Base-by-base conservation (phyloP, 2,329 filamentous ascomycete species). In the Fonsecaea nubica region DNA sequence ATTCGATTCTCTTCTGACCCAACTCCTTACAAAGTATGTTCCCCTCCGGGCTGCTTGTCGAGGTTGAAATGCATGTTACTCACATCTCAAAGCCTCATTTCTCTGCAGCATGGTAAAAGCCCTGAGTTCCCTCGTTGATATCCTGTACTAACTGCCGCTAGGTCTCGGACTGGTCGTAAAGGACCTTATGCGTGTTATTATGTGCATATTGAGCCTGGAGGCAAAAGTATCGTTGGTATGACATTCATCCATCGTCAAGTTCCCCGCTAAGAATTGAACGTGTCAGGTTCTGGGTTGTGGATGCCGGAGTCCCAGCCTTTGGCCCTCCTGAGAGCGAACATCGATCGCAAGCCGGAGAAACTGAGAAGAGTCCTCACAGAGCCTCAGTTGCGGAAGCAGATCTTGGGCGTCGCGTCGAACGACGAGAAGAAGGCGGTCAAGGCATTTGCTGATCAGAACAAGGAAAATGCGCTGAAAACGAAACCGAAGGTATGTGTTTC, bases 171-270 rank as follows among this genome's bases (percentile, higher is more conserved):
- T 0, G 93, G 93, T 21, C 86, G 91, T 62, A 96, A 97, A 78
- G 92, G 92, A 0, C 89, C 91, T 9, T 96, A 95, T 77, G 93
- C 93, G 6, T 90, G 88, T 75, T 97, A 97, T 80, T 97, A 96
- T 79, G 80, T 97, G 21, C 92, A 96, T 77, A 85, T 92, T 70
- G 87, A 94, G 76, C 92, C 93, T 10, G 81, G 81, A 30, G 83
- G 82, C 2, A 81, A 85, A 58, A 90, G 87, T 75, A 91, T 94
- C 72, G 82, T 96, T 50, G 93, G 87, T 89, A 80, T 80, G 85
- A 84, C 53, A 63, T 21, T 4, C 62, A 54, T 33, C 42, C 38
- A 38, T 52, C 25, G 58, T 55, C 48, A 42, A 61, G 35, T n/a
- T 13, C 36, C 45, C 21, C 54, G 38, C 61, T 62, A 30, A 62